A percentile compares a stretch with the other conserved stretches of the same genome.
Conservation (phyloP, 2,329 filamentous ascomycete genomes). For the Annulohypoxylon truncatum region DNA sequence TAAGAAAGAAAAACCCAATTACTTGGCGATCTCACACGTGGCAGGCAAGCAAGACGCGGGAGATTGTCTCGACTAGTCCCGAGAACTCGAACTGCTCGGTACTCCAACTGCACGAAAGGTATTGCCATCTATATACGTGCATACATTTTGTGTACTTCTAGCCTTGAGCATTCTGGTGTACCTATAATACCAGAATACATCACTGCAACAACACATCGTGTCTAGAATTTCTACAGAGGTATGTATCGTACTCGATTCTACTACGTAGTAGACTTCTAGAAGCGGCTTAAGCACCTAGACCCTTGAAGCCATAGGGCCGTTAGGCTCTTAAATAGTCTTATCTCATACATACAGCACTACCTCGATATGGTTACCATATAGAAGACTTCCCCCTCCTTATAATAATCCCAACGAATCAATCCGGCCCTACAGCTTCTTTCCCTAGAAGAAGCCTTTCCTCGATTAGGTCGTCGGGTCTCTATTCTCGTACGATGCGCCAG, state of each 20-base stretch:
- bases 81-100: constrained; percentile 29
- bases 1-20: constrained; percentile 5
- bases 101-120: constrained; percentile 36
- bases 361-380: not conserved
- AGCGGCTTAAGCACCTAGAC: constrained; percentile 6
- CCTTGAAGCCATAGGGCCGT: constrained; percentile 14
- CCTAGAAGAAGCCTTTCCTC: constrained; percentile 1
- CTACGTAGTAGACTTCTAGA: constrained; percentile 11
- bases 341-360: not conserved
- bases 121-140: constrained; percentile 25
- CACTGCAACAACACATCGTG: not conserved
- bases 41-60: constrained; percentile 35
- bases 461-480: constrained; percentile 4
- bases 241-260: not conserved
- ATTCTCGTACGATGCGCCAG: constrained; percentile 8
- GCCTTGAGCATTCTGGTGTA: no score
- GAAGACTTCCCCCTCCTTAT: not conserved
- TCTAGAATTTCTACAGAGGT: not conserved
- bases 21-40: constrained; percentile 41
- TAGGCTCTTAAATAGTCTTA: constrained; percentile 24
- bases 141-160: not conserved
- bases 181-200: not conserved
- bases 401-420: constrained; percentile 14
- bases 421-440: not conserved
- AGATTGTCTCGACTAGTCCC: constrained; percentile 33